phyloP scores from a whole-genome alignment of 2,329 filamentous ascomycete genomes.

The Chrysosphaeria jannelii region DNA sequence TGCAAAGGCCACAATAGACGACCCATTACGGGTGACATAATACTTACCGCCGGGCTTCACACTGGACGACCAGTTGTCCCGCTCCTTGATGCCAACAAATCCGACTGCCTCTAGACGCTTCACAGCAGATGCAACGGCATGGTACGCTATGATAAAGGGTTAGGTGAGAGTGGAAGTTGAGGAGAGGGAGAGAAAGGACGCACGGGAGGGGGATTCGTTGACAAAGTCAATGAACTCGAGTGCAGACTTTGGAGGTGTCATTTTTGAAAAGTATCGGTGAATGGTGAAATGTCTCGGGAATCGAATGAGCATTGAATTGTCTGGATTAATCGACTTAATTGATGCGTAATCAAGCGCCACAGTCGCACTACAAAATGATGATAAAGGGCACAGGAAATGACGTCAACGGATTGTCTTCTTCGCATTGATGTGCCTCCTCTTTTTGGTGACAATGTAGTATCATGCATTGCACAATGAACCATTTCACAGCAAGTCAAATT shows the following conservation, averaged over 20 bases:
- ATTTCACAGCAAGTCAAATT: too few species aligned
- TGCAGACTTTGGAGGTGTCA: constrained; percentile 26
- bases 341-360: too few species aligned
- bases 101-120: constrained; percentile 52
- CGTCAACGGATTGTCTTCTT: too few species aligned
- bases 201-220: constrained; percentile 82
- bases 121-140: constrained; percentile 60
- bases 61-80: constrained; percentile 57
- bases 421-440: too few species aligned
- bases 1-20: constrained; percentile 75
- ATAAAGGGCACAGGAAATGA: too few species aligned
- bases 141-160: constrained; percentile 39
- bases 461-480: too few species aligned
- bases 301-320: too few species aligned
- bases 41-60: constrained; percentile 78
- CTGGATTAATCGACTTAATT: too few species aligned
- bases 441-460: too few species aligned
- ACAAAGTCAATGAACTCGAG: constrained; percentile 79
- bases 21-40: constrained; percentile 79
- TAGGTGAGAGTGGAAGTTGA: not conserved
- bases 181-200: constrained; percentile 9
- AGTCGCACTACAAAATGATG: too few species aligned
- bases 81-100: constrained; percentile 70
- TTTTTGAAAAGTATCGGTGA: constrained; percentile 6
- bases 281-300: too few species aligned